These are phyloP conservation scores for Kwoniella sp. DNA, from an alignment of 768 basidiomycete species.

Conservation along the genomic window DNA sequence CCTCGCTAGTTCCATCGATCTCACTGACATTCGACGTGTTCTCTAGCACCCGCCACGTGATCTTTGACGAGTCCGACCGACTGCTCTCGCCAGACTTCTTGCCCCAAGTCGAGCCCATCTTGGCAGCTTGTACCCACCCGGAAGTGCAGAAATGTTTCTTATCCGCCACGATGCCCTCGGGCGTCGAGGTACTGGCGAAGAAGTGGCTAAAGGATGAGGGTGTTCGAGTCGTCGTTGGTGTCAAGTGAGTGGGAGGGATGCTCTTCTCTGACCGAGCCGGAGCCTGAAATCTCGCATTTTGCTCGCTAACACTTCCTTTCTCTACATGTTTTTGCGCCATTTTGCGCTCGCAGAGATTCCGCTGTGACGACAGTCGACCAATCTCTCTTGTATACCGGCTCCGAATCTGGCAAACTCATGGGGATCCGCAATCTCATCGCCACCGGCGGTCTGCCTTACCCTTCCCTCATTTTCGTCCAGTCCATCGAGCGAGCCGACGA, in stretches of 20 bases:
- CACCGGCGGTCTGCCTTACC: conserved; percentile 74
- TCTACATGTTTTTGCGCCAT: no score
- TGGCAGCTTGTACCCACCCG: conserved; percentile 72
- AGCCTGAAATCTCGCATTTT: neutral
- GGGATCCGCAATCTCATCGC: conserved; percentile 78
- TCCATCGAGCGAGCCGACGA: conserved; percentile 64
- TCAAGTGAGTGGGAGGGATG: conserved; percentile 70
- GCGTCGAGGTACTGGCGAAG: conserved; percentile 83
- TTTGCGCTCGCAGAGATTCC: conserved; percentile 72
- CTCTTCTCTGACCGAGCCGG: neutral
- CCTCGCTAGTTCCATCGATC: neutral
- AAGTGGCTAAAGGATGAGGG: conserved; percentile 75
- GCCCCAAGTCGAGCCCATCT: conserved; percentile 82
- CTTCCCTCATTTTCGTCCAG: conserved; percentile 90
- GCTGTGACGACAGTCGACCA: conserved; percentile 89
- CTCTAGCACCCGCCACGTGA: conserved; percentile 75
- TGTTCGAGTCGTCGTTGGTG: conserved; percentile 90
- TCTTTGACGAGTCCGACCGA: conserved; percentile 89
- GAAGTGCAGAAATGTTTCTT: conserved; percentile 83
- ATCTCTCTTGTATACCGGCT: conserved; percentile 84
- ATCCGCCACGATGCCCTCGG: conserved; percentile 89
- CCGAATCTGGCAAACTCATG: conserved; percentile 91
- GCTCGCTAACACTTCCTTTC: neutral
- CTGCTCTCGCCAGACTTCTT: conserved; percentile 88
- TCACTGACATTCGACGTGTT: neutral